These are phyloP conservation scores for Yamadazyma scolyti DNA, from an alignment of 805 yeast species.

Conservation along the genomic window DNA sequence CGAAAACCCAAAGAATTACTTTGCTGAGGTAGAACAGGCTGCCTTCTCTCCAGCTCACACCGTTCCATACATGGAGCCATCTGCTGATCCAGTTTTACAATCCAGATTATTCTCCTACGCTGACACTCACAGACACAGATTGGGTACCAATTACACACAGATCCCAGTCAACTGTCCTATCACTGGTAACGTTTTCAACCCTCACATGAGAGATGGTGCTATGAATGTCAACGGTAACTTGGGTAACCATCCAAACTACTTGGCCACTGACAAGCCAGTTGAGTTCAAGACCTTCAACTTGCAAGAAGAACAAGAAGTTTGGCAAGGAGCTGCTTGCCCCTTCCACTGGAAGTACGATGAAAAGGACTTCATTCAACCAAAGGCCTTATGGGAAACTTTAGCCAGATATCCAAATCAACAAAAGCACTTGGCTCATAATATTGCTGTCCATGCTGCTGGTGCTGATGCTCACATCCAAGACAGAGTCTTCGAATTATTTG, in stretches of 20 bases:
- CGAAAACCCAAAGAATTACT: slow-evolving; percentile 81
- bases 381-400: slow-evolving; percentile 71
- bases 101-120: slow-evolving; percentile 71
- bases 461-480: slow-evolving; percentile 78
- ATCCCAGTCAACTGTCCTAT: slow-evolving; percentile 87
- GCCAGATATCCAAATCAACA: slow-evolving; percentile 79
- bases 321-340: slow-evolving; percentile 79
- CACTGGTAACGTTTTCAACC: slow-evolving; percentile 43
- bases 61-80: slow-evolving; percentile 71
- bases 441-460: slow-evolving; percentile 64
- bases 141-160: slow-evolving; percentile 71
- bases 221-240: slow-evolving; percentile 59
- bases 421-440: slow-evolving; percentile 74
- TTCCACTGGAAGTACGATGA: slow-evolving; percentile 81
- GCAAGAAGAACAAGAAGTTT: slow-evolving; percentile 69
- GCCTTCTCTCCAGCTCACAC: slow-evolving; percentile 73
- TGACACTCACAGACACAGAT: slow-evolving; percentile 73
- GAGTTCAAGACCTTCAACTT: slow-evolving; percentile 42
- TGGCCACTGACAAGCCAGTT: slow-evolving; percentile 52
- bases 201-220: slow-evolving; percentile 79
- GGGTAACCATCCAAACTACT: slow-evolving; percentile 74
- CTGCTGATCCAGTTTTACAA: slow-evolving; percentile 75
- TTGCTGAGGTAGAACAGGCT: slow-evolving; percentile 60
- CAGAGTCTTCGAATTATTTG: slow-evolving; percentile 70
- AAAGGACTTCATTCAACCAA: slow-evolving; percentile 71